Percentiles rank a stretch among this genome's conserved stretches.
Evolutionary conservation across 805 yeast species (phyloP).

Genomic region (Saturnispora galanensis): DNA sequence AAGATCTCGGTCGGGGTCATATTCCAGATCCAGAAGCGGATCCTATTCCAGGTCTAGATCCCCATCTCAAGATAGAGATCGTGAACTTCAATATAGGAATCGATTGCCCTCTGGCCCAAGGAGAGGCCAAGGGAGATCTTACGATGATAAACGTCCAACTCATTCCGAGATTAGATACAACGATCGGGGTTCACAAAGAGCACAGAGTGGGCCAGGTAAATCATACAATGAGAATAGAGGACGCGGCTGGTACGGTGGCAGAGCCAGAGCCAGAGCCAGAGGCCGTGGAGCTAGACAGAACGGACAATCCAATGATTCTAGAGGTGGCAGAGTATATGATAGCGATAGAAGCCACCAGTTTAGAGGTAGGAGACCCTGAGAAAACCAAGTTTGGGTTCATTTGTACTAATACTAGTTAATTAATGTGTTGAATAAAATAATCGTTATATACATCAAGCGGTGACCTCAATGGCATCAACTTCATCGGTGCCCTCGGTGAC

Average conservation of each 20-base stretch:
- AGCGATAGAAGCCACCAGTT: too few relatives aligned
- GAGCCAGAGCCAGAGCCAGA: background rate
- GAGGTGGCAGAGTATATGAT: too few relatives aligned
- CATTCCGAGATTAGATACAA: too few relatives aligned
- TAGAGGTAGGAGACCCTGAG: too few relatives aligned
- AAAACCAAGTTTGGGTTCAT: too few relatives aligned
- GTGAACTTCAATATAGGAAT: constrained; percentile 1
- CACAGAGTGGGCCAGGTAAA: constrained; percentile 3
- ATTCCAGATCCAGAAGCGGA: constrained; percentile 10
- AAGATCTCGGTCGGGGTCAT: constrained; percentile 11
- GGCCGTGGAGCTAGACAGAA: background rate
- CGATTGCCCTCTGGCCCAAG: too few relatives aligned
- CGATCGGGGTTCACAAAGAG: background rate
- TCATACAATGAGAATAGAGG: background rate
- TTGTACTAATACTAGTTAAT: too few relatives aligned
- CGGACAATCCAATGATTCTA: background rate
- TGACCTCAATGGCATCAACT: too few relatives aligned
- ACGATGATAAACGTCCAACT: too few relatives aligned
- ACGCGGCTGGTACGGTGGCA: constrained; percentile 1
- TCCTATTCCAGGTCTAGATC: constrained; percentile 14
- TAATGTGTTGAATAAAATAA: too few relatives aligned
- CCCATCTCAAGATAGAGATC: constrained; percentile 8
- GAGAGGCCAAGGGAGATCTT: too few relatives aligned
- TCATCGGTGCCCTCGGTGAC: background rate
- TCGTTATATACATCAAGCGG: too few relatives aligned